Base-by-base conservation (phyloP, 441 rosid genomes). In the California macrophylla region DNA sequence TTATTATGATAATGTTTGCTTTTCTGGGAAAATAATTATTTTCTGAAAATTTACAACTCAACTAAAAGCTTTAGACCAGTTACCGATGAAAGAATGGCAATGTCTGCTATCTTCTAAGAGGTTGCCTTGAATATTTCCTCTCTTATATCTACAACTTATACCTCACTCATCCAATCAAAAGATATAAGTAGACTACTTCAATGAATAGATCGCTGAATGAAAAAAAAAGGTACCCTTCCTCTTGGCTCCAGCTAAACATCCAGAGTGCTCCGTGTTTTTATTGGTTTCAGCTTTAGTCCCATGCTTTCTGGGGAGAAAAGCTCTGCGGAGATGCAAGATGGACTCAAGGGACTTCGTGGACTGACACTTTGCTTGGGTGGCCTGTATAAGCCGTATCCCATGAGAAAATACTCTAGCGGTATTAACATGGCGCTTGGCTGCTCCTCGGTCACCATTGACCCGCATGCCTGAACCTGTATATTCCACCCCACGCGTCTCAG, bases 221-320 rank as follows among this genome's bases (percentile, higher is more conserved):
- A 58, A 58, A 20, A 58, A 24, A 58, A 23, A 58, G 21, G 20
- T 54, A 58, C 47, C 47, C 15, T 40, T 13, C 25, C 61, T 23
- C 1, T 20, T 13, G 7, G 24, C 61, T 54, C 61, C 26, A 54
- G 34, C 58, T 40, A 40, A 40, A 10, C 47, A 40, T 40, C 47
- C 2, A 91, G 78, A 1, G 85, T 52, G 67, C 79, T 74, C 1
- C 92, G 83, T 7, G 98, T 93, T 86, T 86, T 91, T 18, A 93
- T 93, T 2, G 98, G 98, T 76, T 93, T 91, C 6, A 93, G 78
- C 86, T 93, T 91, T 78, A 93, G 77, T 1, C 98, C 98, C 98
- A 93, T 88, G 85, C 93, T 91, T 81, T 93, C 98, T 0, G 97
- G 98, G 3, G 98, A 97, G 96, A 97, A 89, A 87, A 84, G 92